Base-by-base conservation (phyloP, 31 red algal species). In the Bonnemaisonia californica region DNA sequence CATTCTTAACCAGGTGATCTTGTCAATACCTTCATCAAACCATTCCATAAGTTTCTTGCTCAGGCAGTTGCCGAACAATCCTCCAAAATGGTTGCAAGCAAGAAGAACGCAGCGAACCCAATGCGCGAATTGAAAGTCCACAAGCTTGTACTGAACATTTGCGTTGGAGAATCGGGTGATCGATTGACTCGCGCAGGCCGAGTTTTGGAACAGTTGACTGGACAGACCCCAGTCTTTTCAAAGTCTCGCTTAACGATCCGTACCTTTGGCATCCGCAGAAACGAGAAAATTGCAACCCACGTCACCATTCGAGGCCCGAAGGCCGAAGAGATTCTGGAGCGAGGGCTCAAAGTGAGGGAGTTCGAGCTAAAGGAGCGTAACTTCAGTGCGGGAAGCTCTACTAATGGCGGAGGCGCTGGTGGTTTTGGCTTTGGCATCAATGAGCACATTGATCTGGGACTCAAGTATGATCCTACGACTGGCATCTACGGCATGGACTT, bases 401-500 rank as follows among this genome's bases (percentile, higher is more conserved):
- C 34, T n/a, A 54, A 64, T 22, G 37, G 41, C 71, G 60, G 71
- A 28, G 80, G 90, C 28, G 91, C 92, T 33, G 95, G 95, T 74
- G 86, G 84, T 37, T 98, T 98, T 73, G 95, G 95, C 26, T 98
- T 98, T 82, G 95, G 95, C 37, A 98, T 98, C 77, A 94, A 82
- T 28, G 95, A 98, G 69, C 95, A 98, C 67, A 98, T 98, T 69
- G 95, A 98, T 68, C 89, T 98, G 1, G 95, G 95, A 41, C 68
- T 98, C 22, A 98, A 98, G 69, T 98, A 98, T 72, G 95, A 98
- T 80, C 95, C 95, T 3, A 90, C 92, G 32, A 98, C 95, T 28
- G 95, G 95, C 55, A 98, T 98, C 55, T 98, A 94, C 69, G 95
- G 95, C 34, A 98, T 98, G 95, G 95, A 98, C 78, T 95, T 98